Evolutionary conservation across 805 yeast genomes (phyloP), one percentile per base, ranked within the genome.

Genomic region (Priceomyces castillae): DNA sequence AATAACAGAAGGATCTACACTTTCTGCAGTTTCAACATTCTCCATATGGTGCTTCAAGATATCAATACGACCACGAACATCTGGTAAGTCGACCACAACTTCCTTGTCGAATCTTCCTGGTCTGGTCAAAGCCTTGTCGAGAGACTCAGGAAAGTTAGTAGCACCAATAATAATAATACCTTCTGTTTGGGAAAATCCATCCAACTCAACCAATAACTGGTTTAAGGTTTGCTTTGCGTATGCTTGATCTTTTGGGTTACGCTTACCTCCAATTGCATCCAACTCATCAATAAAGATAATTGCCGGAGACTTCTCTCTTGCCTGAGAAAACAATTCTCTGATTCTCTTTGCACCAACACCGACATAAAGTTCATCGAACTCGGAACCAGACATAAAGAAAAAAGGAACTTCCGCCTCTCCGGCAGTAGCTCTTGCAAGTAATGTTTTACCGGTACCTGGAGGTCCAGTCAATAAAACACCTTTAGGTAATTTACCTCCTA

Each of bases 351-450:
- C 99, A 61, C 99, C 99, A 37, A 95, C 98, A 63, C 99, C 99
- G 16, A 94, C 99, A 58, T 92, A 94, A 53, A 95, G 78, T 68
- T 94, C 99, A 63, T 95, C 99, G 61, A 94, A 94, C 64, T 94
- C 99, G 1, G 97, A 88, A 37, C 99, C 99, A 4, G 96, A 87
- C 97, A 94, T 92, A 67, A 92, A 92, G 68, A 90, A 92, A 61
- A 94, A 94, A 34, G 98, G 99, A 18, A 94, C 98, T 43, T 96
- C 98, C 5, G 99, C 98, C 67, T 92, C 98, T 50, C 98, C 98
- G 6, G 99, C 99, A 23, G 97, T 95, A 22, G 99, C 98, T 56
- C 98, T 81, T 0, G 98, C 98, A 50, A 94, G 77, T 52, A 92
- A 73, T 1, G 99, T 94, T 64, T 94, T 92, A 79, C 99, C 99